Percentiles rank a stretch among this genome's conserved stretches.
phyloP scores from a whole-genome alignment of 257 asterid species.

The Scutellaria baicalensis region DNA sequence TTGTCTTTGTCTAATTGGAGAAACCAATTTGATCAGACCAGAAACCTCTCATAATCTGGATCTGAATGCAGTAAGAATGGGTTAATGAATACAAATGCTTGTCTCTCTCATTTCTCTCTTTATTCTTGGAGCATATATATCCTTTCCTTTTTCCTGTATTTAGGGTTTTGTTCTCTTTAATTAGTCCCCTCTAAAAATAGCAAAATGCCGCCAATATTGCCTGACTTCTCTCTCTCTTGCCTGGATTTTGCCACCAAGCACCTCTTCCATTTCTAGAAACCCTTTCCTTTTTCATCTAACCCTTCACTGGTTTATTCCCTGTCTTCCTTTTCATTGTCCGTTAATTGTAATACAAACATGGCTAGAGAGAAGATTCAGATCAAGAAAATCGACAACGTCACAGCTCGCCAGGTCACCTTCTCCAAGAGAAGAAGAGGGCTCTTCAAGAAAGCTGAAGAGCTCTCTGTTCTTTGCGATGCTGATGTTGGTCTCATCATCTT shows the following conservation, averaged over 20 bases:
- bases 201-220: constrained; percentile 34
- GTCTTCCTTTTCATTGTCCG: neutral
- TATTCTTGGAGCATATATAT: neutral
- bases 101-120: constrained; percentile 11
- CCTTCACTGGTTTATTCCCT: constrained; percentile 26
- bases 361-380: constrained; percentile 80
- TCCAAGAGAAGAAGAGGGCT: constrained; percentile 80
- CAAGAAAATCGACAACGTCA: constrained; percentile 74
- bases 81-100: constrained; percentile 19
- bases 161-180: constrained; percentile 23
- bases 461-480: constrained; percentile 78
- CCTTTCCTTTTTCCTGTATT: neutral
- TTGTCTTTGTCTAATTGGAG: neutral
- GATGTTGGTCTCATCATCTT: constrained; percentile 64
- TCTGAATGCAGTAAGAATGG: constrained; percentile 19
- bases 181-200: constrained; percentile 39
- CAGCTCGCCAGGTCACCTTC: constrained; percentile 72
- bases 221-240: neutral
- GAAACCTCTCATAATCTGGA: constrained; percentile 10
- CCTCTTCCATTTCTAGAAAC: constrained; percentile 22
- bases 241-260: neutral
- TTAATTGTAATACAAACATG: constrained; percentile 17
- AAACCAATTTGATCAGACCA: neutral
- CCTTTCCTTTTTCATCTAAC: neutral
- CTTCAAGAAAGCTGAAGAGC: constrained; percentile 81